Base-by-base conservation (phyloP, 2,329 filamentous ascomycete species). In the Phialophora macrospora region DNA sequence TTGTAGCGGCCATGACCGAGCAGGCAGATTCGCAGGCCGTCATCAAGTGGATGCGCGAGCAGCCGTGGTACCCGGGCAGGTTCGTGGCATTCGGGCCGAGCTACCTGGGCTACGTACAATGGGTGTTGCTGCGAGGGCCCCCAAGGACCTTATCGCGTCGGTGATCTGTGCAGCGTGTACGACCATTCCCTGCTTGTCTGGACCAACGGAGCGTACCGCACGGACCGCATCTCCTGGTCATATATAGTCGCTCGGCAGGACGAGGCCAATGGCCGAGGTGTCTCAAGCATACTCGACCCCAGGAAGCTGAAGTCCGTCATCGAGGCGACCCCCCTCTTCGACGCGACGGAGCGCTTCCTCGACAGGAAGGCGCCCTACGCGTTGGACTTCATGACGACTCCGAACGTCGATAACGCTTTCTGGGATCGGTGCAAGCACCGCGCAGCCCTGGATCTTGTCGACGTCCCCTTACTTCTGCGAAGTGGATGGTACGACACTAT, bases 11-110 rank as follows among this genome's bases (percentile, higher is more conserved):
- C 24, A 52, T 52, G 49, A 52, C 20, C 14, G 49, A 52, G 26
- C 22, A 52, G 17, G 49, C 49, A 24, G 49, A 52, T 14, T 24
- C 20, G 14, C 49, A 52, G 26, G 49, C 49, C 14, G 26, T 52
- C 12, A 22, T 52, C 20, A 52, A 52, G 49, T 52, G 49, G 49
- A 24, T 52, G 26, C 49, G 49, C 49, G 49, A 24, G 49, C 49
- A 52, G 26, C 49, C 49, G 49, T 52, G 49, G 49, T 52, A 52
- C 49, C 49, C 20, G 8, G 49, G 49, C 20, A 52, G 12, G 24
- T 52, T 52, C 22, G 24, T 24, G 4, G 30, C 49, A 7, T 52
- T 52, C 12, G 49, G 49, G n/a, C n/a, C 49, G 14, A 52, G 49
- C 24, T 52, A 52, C 24, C 26, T 52, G n/a, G 49, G 49, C 49